These are phyloP conservation scores for Thyridium curvatum DNA, from an alignment of 2,329 filamentous ascomycete genomes.

Conservation along the genomic window DNA sequence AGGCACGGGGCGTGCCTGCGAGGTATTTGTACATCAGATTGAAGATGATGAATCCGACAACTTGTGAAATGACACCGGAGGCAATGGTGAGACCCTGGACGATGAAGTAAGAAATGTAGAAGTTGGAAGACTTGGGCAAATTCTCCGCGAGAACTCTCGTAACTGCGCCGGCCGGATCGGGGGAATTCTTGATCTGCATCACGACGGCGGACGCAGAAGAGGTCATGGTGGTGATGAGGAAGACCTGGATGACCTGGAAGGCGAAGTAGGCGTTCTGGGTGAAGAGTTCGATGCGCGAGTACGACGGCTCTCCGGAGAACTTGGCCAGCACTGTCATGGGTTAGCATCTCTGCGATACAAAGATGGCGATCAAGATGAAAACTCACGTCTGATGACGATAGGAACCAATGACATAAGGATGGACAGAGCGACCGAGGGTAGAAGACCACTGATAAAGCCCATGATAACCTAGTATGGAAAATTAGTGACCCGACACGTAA, in stretches of 20 bases:
- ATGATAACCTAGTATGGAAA: slow-evolving; percentile 43
- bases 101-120: slow-evolving; percentile 93
- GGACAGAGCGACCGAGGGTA: slow-evolving; percentile 73
- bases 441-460: slow-evolving; percentile 76
- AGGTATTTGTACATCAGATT: slow-evolving; percentile 68
- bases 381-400: slow-evolving; percentile 68
- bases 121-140: slow-evolving; percentile 81
- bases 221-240: slow-evolving; percentile 77
- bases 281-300: slow-evolving; percentile 76
- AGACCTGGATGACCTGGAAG: slow-evolving; percentile 88
- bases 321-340: slow-evolving; percentile 61
- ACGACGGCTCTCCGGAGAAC: slow-evolving; percentile 71
- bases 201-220: slow-evolving; percentile 72
- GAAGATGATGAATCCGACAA: slow-evolving; percentile 65
- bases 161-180: slow-evolving; percentile 53
- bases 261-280: slow-evolving; percentile 89
- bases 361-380: not conserved
- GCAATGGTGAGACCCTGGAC: slow-evolving; percentile 83
- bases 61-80: slow-evolving; percentile 66
- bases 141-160: slow-evolving; percentile 63
- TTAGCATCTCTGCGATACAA: slow-evolving; percentile 1
- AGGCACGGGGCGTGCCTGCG: slow-evolving; percentile 70
- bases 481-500: not conserved
- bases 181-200: slow-evolving; percentile 54
- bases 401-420: slow-evolving; percentile 84